These are phyloP conservation scores for Phytophthora cactorum DNA, from an alignment of 352 stramenopile species.

Conservation along the genomic window DNA sequence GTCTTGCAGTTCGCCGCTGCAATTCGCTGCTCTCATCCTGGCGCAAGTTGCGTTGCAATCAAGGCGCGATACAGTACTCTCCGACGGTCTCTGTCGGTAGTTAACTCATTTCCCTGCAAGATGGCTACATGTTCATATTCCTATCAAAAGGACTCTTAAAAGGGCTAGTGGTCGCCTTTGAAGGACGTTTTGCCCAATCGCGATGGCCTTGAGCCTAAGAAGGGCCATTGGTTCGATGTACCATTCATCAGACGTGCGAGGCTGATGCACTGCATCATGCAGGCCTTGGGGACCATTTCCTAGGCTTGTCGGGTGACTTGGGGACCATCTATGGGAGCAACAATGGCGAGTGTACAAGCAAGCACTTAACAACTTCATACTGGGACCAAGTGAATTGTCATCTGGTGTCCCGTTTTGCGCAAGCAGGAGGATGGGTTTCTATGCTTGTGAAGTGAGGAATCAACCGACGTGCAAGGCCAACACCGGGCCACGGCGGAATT, in stretches of 20 bases:
- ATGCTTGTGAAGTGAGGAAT: conserved; percentile 30
- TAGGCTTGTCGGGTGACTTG: conserved; percentile 4
- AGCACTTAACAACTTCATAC: conserved; percentile 27
- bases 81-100: not conserved
- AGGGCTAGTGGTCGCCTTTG: not conserved
- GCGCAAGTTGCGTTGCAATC: conserved; percentile 25
- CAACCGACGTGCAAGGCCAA: conserved; percentile 30
- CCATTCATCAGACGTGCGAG: conserved; percentile 13
- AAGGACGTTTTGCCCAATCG: conserved; percentile 25
- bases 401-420: conserved; percentile 34
- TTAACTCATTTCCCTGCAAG: not conserved
- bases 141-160: not conserved
- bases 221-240: not conserved
- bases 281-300: conserved; percentile 17
- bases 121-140: not conserved
- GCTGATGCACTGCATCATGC: not conserved
- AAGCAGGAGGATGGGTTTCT: conserved; percentile 33
- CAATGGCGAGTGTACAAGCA: conserved; percentile 10
- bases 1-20: conserved; percentile 11
- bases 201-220: too few species aligned
- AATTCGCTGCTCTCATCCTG: conserved; percentile 25
- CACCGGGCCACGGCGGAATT: conserved; percentile 7
- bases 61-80: not conserved
- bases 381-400: conserved; percentile 21
- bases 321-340: conserved; percentile 21